A percentile compares a stretch with the other conserved stretches of the same genome.
These are phyloP conservation scores for Lachancea nothofagi DNA, from an alignment of 805 yeast genomes.

Conservation along the genomic window DNA sequence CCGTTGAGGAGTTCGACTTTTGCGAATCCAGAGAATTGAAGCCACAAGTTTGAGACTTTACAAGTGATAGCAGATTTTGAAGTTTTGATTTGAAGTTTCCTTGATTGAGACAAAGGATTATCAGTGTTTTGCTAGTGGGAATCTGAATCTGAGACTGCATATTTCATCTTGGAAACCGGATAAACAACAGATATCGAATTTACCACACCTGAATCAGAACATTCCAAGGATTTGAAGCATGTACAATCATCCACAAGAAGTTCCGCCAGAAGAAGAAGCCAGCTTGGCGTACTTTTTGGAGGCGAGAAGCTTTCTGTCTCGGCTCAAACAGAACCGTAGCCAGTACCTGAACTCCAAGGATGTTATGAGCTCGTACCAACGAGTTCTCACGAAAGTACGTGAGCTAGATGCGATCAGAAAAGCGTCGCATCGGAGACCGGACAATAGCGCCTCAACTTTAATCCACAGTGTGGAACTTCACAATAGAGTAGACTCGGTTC, in stretches of 20 bases:
- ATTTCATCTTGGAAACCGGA: too few relatives aligned
- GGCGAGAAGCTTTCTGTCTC: constrained; percentile 40
- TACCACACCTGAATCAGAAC: not conserved
- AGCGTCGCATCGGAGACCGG: constrained; percentile 28
- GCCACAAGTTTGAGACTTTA: too few relatives aligned
- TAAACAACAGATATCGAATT: not conserved
- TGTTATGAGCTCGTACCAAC: constrained; percentile 53
- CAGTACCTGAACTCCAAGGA: constrained; percentile 64
- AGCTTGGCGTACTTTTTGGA: constrained; percentile 38
- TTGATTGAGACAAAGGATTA: too few relatives aligned
- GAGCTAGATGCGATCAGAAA: constrained; percentile 49
- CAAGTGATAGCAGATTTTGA: too few relatives aligned
- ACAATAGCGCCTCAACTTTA: constrained; percentile 23
- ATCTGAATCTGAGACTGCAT: too few relatives aligned
- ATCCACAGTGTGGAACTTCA: constrained; percentile 28
- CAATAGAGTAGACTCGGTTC: constrained; percentile 59
- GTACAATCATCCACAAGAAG: constrained; percentile 27
- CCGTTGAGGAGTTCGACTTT: too few relatives aligned
- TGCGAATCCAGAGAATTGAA: too few relatives aligned
- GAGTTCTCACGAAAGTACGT: constrained; percentile 50
- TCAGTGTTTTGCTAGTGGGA: too few relatives aligned
- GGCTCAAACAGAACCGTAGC: constrained; percentile 56
- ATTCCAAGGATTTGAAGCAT: not conserved
- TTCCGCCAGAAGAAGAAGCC: constrained; percentile 35
- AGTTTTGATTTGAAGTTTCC: too few relatives aligned